These are phyloP conservation scores for Phytophthora quininea DNA, from an alignment of 352 stramenopile species.

Conservation along the genomic window DNA sequence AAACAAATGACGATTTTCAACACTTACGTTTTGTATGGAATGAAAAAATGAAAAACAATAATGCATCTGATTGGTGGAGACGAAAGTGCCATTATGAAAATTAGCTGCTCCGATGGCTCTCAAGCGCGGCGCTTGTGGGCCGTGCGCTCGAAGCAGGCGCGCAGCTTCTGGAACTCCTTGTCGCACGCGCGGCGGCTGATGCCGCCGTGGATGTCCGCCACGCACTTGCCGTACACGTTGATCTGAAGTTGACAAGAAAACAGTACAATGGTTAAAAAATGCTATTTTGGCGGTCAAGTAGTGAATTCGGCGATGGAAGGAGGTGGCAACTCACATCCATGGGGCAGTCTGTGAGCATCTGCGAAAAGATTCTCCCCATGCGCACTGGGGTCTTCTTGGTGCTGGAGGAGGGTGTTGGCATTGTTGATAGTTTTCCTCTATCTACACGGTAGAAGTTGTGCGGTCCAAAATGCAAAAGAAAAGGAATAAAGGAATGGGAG, in stretches of 20 bases:
- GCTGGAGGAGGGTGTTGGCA: conserved; percentile 23
- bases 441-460: too few relatives aligned
- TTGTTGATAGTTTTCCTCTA: too few relatives aligned
- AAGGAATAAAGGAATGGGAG: too few relatives aligned
- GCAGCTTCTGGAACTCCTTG: conserved; percentile 77
- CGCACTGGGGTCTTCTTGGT: conserved; percentile 49
- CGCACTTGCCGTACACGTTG: conserved; percentile 81
- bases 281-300: background rate
- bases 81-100: background rate
- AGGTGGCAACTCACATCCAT: conserved; percentile 46
- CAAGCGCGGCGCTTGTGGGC: conserved; percentile 41
- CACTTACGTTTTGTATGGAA: background rate
- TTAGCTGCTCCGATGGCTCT: conserved; percentile 7
- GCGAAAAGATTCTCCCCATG: conserved; percentile 70
- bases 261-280: background rate
- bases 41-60: background rate
- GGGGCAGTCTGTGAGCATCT: conserved; percentile 72
- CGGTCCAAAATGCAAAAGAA: too few relatives aligned
- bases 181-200: conserved; percentile 62
- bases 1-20: conserved; percentile 27
- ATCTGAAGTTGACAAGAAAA: conserved; percentile 43
- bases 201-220: conserved; percentile 64
- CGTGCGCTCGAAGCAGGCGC: conserved; percentile 64
- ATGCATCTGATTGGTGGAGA: conserved; percentile 1
- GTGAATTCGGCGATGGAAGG: background rate